Evolutionary conservation across 2,329 filamentous ascomycete species (phyloP).

Genomic region (Clonostachys sp.): DNA sequence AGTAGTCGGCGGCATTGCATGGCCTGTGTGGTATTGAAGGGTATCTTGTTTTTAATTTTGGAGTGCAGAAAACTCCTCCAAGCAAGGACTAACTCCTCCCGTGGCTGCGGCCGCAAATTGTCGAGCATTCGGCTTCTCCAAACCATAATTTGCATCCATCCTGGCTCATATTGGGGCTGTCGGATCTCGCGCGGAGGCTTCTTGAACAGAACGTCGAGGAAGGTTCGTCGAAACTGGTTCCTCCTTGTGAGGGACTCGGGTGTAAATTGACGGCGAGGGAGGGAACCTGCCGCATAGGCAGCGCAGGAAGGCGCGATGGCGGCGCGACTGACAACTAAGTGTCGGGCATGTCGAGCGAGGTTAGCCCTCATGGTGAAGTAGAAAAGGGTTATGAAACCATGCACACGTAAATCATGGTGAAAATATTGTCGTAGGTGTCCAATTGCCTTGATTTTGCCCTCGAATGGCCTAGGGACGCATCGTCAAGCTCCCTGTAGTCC

Average conservation of each 20-base stretch:
- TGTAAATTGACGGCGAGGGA: no score
- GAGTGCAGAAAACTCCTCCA: slow-evolving; percentile 59
- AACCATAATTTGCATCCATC: slow-evolving; percentile 67
- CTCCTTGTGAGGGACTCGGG: not conserved
- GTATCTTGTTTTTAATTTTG: slow-evolving; percentile 39
- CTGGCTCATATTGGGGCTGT: slow-evolving; percentile 61
- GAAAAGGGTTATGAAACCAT: no score
- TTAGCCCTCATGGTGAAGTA: slow-evolving; percentile 34
- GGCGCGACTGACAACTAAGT: slow-evolving; percentile 26
- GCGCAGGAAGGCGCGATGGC: slow-evolving; percentile 25
- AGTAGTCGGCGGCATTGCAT: slow-evolving; percentile 51
- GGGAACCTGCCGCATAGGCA: slow-evolving; percentile 12
- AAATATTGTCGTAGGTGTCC: no score
- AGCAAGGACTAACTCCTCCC: slow-evolving; percentile 59
- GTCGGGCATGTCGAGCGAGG: slow-evolving; percentile 37
- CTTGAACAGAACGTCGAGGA: slow-evolving; percentile 57
- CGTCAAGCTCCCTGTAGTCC: no score
- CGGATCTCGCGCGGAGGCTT: slow-evolving; percentile 56
- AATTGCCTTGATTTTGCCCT: no score
- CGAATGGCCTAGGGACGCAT: no score
- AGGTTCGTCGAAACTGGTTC: slow-evolving; percentile 28
- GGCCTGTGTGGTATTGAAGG: slow-evolving; percentile 64
- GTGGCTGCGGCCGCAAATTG: slow-evolving; percentile 58
- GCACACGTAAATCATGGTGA: no score
- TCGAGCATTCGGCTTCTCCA: slow-evolving; percentile 60